Conservation (phyloP, 2,329 filamentous ascomycete genomes). For the Exserohilum rostratum region DNA sequence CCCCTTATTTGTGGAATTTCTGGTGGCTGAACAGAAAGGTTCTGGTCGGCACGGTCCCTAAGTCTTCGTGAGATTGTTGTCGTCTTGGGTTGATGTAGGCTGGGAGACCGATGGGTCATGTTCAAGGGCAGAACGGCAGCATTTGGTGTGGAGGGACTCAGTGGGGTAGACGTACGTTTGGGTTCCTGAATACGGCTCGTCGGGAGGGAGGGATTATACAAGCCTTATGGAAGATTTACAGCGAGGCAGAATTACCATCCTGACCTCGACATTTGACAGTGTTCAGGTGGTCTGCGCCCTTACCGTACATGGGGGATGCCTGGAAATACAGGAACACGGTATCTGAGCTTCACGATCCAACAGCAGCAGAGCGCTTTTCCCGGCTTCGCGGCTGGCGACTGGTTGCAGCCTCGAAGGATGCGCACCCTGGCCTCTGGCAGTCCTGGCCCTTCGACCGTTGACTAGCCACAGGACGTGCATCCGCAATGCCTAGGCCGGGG, state of each 20-base stretch:
- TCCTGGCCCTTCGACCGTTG: slow-evolving; percentile 47
- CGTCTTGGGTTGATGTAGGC: slow-evolving; percentile 34
- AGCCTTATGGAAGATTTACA: slow-evolving; percentile 38
- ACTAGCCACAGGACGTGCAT: slow-evolving; percentile 39
- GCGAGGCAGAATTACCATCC: slow-evolving; percentile 43
- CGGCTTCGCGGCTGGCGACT: slow-evolving; percentile 46
- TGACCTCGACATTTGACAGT: slow-evolving; percentile 33
- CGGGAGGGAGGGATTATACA: slow-evolving; percentile 33
- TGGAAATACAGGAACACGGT: slow-evolving; percentile 43
- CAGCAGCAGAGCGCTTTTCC: slow-evolving; percentile 40
- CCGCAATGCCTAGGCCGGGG: slow-evolving; percentile 34
- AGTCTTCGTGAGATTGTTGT: slow-evolving; percentile 45
- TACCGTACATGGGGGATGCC: slow-evolving; percentile 42
- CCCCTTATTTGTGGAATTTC: slow-evolving; percentile 38
- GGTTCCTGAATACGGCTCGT: slow-evolving; percentile 31
- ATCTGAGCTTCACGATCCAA: slow-evolving; percentile 39
- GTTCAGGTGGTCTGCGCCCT: slow-evolving; percentile 37
- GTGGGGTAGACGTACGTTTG: slow-evolving; percentile 47
- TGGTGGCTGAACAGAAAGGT: slow-evolving; percentile 37
- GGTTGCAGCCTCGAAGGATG: slow-evolving; percentile 49
- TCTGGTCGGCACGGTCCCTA: slow-evolving; percentile 40
- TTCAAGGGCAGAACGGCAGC: slow-evolving; percentile 35
- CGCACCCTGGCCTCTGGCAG: slow-evolving; percentile 36
- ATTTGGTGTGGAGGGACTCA: slow-evolving; percentile 33
- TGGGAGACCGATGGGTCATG: slow-evolving; percentile 45